These are phyloP conservation scores for Ophiostoma montium DNA, from an alignment of 2,329 filamentous ascomycete genomes.

Conservation along the genomic window DNA sequence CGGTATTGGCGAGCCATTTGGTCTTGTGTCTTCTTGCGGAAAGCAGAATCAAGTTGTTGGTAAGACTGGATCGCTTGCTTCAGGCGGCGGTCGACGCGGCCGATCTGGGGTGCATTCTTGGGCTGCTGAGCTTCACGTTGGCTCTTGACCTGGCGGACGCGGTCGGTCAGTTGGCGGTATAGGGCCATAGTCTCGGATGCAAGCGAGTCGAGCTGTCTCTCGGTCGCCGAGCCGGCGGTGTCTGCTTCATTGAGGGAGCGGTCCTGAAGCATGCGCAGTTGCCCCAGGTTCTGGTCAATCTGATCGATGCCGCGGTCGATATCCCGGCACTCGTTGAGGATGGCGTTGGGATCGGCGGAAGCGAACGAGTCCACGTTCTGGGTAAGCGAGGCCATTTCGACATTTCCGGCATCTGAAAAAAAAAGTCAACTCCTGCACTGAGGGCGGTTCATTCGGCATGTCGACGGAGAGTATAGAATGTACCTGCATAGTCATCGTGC, in stretches of 20 bases:
- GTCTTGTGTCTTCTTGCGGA: conserved; percentile 65
- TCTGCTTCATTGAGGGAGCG: conserved; percentile 63
- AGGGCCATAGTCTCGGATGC: conserved; percentile 68
- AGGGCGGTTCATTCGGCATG: neutral
- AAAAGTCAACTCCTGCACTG: too few species aligned
- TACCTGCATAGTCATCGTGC: conserved; percentile 25
- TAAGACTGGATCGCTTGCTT: conserved; percentile 71
- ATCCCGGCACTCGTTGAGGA: conserved; percentile 72
- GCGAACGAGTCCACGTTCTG: conserved; percentile 34
- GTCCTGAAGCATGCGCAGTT: conserved; percentile 57
- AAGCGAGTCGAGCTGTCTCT: conserved; percentile 57
- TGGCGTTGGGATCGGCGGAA: conserved; percentile 50
- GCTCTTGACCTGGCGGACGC: conserved; percentile 71
- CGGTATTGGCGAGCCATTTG: conserved; percentile 82
- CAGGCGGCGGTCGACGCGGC: conserved; percentile 63
- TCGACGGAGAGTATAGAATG: conserved; percentile 3
- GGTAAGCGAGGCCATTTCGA: conserved; percentile 58
- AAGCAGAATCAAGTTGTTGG: conserved; percentile 65
- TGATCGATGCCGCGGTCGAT: conserved; percentile 65
- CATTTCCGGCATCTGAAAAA: conserved; percentile 30
- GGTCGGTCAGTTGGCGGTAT: conserved; percentile 66
- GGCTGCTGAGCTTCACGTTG: conserved; percentile 54
- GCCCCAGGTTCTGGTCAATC: conserved; percentile 57
- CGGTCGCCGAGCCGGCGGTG: conserved; percentile 48
- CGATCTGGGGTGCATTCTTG: conserved; percentile 67